Base-by-base conservation (phyloP, 2,329 filamentous ascomycete genomes). In the Cercospora zeina region DNA sequence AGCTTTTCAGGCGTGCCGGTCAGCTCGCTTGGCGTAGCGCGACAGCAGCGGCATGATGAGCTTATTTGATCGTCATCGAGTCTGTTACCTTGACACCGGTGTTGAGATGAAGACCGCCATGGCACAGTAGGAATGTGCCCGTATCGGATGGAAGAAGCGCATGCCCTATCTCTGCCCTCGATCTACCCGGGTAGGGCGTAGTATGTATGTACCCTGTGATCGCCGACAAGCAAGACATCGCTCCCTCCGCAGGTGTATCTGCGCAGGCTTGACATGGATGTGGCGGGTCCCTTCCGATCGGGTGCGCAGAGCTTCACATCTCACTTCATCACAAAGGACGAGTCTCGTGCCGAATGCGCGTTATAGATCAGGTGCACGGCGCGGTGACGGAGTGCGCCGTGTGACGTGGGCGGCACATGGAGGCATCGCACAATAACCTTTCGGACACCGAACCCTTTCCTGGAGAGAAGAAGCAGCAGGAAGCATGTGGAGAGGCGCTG, bases 241-340 rank as follows among this genome's bases (percentile, higher is more conserved):
- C 21, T 11, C 51, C 16, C 19, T 54, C 24, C 36, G 42, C 54
- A 39, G 24, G 14, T 56, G 54, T 56, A 42, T 56, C 54, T 56
- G 45, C 54, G 54, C 54, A 27, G 11, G 36, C 16, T 56, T 45
- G 19, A 56, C 54, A 56, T 30, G 33, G 36, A 30, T 56, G 54
- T 13, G 36, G 37, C 27, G 54, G 54, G 42, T 56, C 54, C 54
- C 45, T 36, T 19, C 10, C 8, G 2, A 8, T n/a, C 19, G 54
- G 34, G 36, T 19, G 5, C 21, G 51, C 21, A 24, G 42, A 47
- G 42, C 42, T 19, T 47, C 42, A 27, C 24, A 27, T 47, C 14
- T 47, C 19, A 13, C 42, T 14, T 14, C 42, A 2, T 47, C 13
- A 19, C 11, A 47, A 10, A 21, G 24, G 3, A 27, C 24, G 24